Evolutionary conservation across 129 eudicot species (phyloP).

Genomic region (Helichrysum umbraculigerum): DNA sequence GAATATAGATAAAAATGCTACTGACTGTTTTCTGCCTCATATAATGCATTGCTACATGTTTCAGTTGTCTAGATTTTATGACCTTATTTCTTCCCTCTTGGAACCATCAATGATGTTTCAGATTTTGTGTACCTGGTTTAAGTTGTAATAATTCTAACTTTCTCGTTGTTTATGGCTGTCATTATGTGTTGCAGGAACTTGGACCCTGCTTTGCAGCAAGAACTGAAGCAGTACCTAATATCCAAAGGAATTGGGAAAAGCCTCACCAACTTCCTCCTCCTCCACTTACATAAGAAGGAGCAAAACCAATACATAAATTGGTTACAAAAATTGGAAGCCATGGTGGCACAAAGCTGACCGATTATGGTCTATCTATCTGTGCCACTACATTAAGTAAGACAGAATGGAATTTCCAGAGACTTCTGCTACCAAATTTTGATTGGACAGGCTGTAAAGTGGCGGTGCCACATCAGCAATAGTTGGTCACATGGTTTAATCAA

Average conservation of each 20-base stretch:
- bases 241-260: slow-evolving; percentile 62
- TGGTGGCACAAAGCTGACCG: slow-evolving; percentile 28
- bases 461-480: not conserved
- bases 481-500: not conserved
- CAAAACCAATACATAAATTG: slow-evolving; percentile 70
- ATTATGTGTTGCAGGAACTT: slow-evolving; percentile 41
- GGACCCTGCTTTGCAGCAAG: slow-evolving; percentile 64
- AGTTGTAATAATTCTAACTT: not conserved
- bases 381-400: not conserved
- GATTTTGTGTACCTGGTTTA: not conserved
- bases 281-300: slow-evolving; percentile 75
- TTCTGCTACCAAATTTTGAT: not conserved
- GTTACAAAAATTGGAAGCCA: slow-evolving; percentile 61
- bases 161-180: not conserved
- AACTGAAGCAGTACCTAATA: slow-evolving; percentile 63
- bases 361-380: not conserved
- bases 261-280: slow-evolving; percentile 56
- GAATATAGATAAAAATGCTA: not conserved
- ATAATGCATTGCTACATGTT: not conserved
- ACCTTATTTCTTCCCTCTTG: not conserved
- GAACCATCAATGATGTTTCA: not conserved
- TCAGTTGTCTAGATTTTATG: not conserved
- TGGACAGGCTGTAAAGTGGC: not conserved
- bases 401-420: not conserved
- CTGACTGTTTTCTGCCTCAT: not conserved